Evolutionary conservation across 2,329 filamentous ascomycete genomes (phyloP), one percentile per base, ranked within the genome.

Genomic region (Calonectria leucothoes): DNA sequence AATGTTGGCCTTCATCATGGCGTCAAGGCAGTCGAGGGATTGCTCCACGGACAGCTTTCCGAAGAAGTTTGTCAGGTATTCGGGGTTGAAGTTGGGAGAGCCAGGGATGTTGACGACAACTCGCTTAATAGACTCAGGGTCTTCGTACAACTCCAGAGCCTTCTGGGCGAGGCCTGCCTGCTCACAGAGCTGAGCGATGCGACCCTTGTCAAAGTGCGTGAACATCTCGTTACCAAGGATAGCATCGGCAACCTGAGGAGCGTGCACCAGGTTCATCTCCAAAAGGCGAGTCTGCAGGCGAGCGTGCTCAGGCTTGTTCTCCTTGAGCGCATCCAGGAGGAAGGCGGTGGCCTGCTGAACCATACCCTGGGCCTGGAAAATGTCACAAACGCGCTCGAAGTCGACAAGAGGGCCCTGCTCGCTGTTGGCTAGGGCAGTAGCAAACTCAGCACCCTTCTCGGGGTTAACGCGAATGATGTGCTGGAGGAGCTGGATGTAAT

Each of bases 221-320:
- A 99, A 98, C 94, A 99, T 98, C 81, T 98, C 95, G 81, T 99
- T 99, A 77, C 96, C 95, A 49, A 99, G 91, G 78, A 99, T 99
- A 39, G 97, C 97, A 84, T 99, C 97, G 4, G 97, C 97, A 69
- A 99, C 97, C 85, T 98, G 97, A 65, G 97, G 97, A 1, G 97
- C 97, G 79, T 98, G 97, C 85, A 98, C 90, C 75, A 99, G 87
- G 85, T 99, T 99, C 96, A 99, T 98, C 89, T 99, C 97, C 70
- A 99, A 88, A 4, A 99, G 90, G 74, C 97, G 94, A 27, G 97
- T 99, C 86, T 99, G 97, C 48, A 99, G 89, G 78, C 96, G 93
- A 48, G 93, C 96, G 82, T 99, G 96, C 84, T 99, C 97, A 0
- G 95, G 95, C 80, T 93, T 94, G 87, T 99, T 98, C 79, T 97